Evolutionary conservation across 2,329 filamentous ascomycete species (phyloP), one percentile per base, ranked within the genome.

Genomic region (Esteya vermicola): DNA sequence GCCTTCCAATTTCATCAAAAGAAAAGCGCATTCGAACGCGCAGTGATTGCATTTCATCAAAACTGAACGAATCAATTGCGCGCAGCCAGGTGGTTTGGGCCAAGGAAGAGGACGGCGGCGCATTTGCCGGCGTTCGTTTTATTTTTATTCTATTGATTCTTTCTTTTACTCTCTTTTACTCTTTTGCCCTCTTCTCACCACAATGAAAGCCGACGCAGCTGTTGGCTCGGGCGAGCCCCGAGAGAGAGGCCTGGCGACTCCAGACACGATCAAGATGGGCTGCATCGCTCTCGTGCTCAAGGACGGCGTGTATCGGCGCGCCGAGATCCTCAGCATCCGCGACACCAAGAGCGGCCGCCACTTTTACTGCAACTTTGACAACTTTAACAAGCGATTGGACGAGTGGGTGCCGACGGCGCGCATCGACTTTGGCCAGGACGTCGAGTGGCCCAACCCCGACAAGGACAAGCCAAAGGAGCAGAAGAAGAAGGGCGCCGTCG

Each of bases 331-430:
- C n/a, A 91, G 85, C 43, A 93, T 96, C 51, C 81, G 84, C 54
- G 84, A 88, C 44, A 82, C 84, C 19, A 93, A 93, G 59, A 89
- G 85, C 52, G 80, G 82, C 14, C 81, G 85, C 30, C 82, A 84
- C 41, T 95, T 89, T 55, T 95, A 95, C 60, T 93, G 93, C 53
- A 93, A 96, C 59, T 96, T 95, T 57, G 85, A 94, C 55, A 93
- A 93, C 54, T 96, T 95, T 73, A 96, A 96, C 63, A 96, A 96
- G 60, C 70, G 68, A 48, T 60, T 75, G 12, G 66, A 73, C 64
- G 91, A 98, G 67, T 98, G 91, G 91, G 79, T 98, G 9, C 70
- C 82, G 2, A 73, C 81, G 23, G 69, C 75, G 27, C 75, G 91
- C 27, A 85, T 98, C 49, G 85, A 96, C 57, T 79, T 98, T 43